Base-by-base conservation (phyloP, 306 rosid species). In the Vachellia collinsii region DNA sequence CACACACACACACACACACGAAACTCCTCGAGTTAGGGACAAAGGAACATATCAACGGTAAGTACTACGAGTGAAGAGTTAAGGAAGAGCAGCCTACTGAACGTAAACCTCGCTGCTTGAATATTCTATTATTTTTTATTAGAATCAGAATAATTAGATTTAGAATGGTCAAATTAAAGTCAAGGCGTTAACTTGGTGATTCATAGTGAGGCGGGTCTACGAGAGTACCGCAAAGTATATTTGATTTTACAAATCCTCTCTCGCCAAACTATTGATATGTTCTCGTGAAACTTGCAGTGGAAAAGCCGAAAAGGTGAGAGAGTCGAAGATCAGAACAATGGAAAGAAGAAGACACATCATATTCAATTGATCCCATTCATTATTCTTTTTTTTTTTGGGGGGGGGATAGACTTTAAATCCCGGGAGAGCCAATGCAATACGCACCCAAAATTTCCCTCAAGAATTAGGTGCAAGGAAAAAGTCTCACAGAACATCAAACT, bases 351-450 rank as follows among this genome's bases (percentile, higher is more conserved):
- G 46, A 65, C 14, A 65, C 4, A n/a, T 20, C 25, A 70, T 77
- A 23, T 59, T 10, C 13, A 56, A 20, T 9, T 7, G n/a, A 56
- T n/a, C 6, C 9, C 34, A 23, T 59, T 3, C 4, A 10, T 25
- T 61, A 62, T 61, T 61, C 7, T 25, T 61, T 16, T 11, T 38
- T 25, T 61, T 22, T 13, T 14, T 2, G 3, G 13, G 16, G 1
- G 8, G 10, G 3, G 22, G 11, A 22, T 13, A 12, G 56, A 74
- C 46, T 71, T 29, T 41, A 70, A 41, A 79, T 59, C 72, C 59
- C 6, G 43, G 59, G 74, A 65, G 42, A 64, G 58, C 23, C 9
- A 77, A 70, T 75, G 66, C 3, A 74, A 75, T 70, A 48, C 54
- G 41, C 39, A 62, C 41, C 50, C 56, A 65, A 72, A 54, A 17